Evolutionary conservation across 768 basidiomycete species (phyloP).

Genomic region (Boletus reticulatus): DNA sequence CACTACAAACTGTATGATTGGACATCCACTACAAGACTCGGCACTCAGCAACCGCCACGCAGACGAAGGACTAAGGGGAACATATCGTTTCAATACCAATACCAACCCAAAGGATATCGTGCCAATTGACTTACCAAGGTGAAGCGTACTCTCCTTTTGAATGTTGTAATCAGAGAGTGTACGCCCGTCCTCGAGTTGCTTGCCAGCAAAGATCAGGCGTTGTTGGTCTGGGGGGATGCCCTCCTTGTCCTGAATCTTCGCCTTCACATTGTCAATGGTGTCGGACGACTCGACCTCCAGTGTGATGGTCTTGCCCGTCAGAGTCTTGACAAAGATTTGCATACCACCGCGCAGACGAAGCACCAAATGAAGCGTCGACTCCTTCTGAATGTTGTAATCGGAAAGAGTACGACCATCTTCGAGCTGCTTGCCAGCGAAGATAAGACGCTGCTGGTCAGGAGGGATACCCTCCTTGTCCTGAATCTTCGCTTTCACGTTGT

Average conservation of each 20-base stretch:
- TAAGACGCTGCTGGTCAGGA: slow-evolving; percentile 82
- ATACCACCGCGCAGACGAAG: slow-evolving; percentile 69
- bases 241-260: slow-evolving; percentile 79
- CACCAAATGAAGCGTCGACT: slow-evolving; percentile 74
- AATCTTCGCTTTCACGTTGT: slow-evolving; percentile 83
- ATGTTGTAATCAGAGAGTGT: slow-evolving; percentile 79
- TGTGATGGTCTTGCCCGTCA: slow-evolving; percentile 77
- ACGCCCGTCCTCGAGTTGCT: slow-evolving; percentile 76
- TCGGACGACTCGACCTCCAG: slow-evolving; percentile 74
- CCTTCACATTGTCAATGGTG: slow-evolving; percentile 76
- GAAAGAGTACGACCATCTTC: slow-evolving; percentile 90
- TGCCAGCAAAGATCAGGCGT: slow-evolving; percentile 77
- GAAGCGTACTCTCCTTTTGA: slow-evolving; percentile 71
- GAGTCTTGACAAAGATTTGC: slow-evolving; percentile 72
- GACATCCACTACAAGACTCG: no score
- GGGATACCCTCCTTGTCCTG: slow-evolving; percentile 85
- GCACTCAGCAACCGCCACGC: slow-evolving; percentile 64
- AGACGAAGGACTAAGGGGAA: slow-evolving; percentile 60
- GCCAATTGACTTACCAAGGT: slow-evolving; percentile 39
- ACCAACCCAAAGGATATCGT: no score
- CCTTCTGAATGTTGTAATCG: slow-evolving; percentile 84
- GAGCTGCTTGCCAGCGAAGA: slow-evolving; percentile 92
- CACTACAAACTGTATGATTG: not conserved
- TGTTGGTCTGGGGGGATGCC: slow-evolving; percentile 80
- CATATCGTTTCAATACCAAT: not conserved